Percentiles rank a stretch among this genome's conserved stretches.
phyloP scores from a whole-genome alignment of 1,139 yeast species.

The Sugiyamaella pinicola region DNA sequence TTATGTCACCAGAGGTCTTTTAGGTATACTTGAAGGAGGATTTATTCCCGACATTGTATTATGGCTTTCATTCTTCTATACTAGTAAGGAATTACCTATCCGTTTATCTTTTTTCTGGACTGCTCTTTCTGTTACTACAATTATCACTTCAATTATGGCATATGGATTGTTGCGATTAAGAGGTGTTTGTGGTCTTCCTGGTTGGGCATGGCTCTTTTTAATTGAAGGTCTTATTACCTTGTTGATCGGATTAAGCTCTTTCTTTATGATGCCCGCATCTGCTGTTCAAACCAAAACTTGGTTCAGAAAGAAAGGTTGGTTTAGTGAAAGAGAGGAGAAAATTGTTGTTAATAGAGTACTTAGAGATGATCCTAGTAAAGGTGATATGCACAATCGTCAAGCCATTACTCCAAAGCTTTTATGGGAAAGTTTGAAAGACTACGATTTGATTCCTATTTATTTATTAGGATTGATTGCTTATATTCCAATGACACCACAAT shows the following conservation, averaged over 20 bases:
- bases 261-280: slow-evolving; percentile 59
- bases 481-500: slow-evolving; percentile 47
- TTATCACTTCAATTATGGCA: slow-evolving; percentile 47
- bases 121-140: slow-evolving; percentile 38
- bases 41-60: slow-evolving; percentile 55
- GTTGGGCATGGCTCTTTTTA: slow-evolving; percentile 69
- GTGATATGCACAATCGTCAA: slow-evolving; percentile 67
- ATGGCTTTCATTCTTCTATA: slow-evolving; percentile 57
- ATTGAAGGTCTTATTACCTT: slow-evolving; percentile 65
- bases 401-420: slow-evolving; percentile 50
- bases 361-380: slow-evolving; percentile 70
- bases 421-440: slow-evolving; percentile 51
- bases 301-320: slow-evolving; percentile 62
- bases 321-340: slow-evolving; percentile 60
- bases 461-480: slow-evolving; percentile 53
- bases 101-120: slow-evolving; percentile 53
- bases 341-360: slow-evolving; percentile 64
- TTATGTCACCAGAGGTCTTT: slow-evolving; percentile 49
- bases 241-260: slow-evolving; percentile 50
- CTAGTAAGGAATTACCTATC: slow-evolving; percentile 49
- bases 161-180: slow-evolving; percentile 50
- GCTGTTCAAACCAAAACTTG: slow-evolving; percentile 56
- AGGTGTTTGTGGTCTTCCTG: slow-evolving; percentile 46
- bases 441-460: slow-evolving; percentile 63
- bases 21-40: slow-evolving; percentile 56